Conservation (phyloP, 1,139 yeast genomes). For the Kodamaea suecica region DNA sequence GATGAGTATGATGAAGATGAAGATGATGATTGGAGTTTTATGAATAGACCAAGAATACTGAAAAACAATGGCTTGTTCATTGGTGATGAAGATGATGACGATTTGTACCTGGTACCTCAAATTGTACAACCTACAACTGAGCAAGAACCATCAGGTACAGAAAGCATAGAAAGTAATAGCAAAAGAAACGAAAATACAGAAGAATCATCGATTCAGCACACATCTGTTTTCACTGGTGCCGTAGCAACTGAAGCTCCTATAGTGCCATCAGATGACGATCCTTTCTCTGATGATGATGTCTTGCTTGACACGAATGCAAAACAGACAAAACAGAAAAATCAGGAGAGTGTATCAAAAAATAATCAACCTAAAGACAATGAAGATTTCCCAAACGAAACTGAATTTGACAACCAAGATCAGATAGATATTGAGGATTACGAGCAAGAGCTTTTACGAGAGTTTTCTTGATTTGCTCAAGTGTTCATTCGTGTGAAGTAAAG, state of each 20-base stretch:
- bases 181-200: too few relatives aligned
- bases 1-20: slow-evolving; percentile 15
- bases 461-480: neutral
- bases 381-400: slow-evolving; percentile 15
- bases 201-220: too few relatives aligned
- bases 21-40: slow-evolving; percentile 37
- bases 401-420: slow-evolving; percentile 6
- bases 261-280: too few relatives aligned
- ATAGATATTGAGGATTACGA: slow-evolving; percentile 29
- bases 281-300: slow-evolving; percentile 10
- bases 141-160: neutral
- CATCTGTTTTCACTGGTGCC: too few relatives aligned
- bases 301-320: neutral
- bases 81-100: slow-evolving; percentile 26
- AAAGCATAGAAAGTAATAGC: too few relatives aligned
- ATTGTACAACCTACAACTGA: neutral
- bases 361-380: too few relatives aligned
- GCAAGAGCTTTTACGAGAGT: slow-evolving; percentile 38
- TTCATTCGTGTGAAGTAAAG: too few relatives aligned
- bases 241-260: too few relatives aligned
- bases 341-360: too few relatives aligned
- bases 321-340: too few relatives aligned
- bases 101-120: slow-evolving; percentile 4
- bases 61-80: slow-evolving; percentile 25
- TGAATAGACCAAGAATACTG: slow-evolving; percentile 19